Base-by-base conservation (phyloP, 257 asterid genomes). In the Nicotiana benthamiana region DNA sequence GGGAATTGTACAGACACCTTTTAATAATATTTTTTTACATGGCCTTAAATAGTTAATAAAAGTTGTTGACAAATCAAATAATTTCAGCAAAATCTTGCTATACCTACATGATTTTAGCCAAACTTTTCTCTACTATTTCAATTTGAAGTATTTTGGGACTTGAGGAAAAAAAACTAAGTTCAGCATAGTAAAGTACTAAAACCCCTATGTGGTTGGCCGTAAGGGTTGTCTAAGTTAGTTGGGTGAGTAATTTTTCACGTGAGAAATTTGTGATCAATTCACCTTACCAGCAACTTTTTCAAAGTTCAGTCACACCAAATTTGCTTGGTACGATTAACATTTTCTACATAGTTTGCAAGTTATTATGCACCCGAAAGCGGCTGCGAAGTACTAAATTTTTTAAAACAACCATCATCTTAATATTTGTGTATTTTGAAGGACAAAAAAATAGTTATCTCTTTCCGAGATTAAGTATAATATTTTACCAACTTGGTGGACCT, bases 401-500 rank as follows among this genome's bases (percentile, higher is more conserved):
- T 15, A 2, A 52, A 52, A 52, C 57, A 15, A 52, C 57, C 20
- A 15, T 52, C 20, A 52, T 16, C 57, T 52, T 52, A 40, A 68
- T 68, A 36, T 5, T 18, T 9, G 40, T n/a, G 20, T 1, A 10
- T 68, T 68, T 46, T 72, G 61, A 24, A 15, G 40, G 16, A 48
- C 0, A 24, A 13, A 74, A 24, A 43, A 12, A 3, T 20, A 46
- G 1, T 72, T 48, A 15, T 22, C 20, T 54, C 9, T 0, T 8
- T 43, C 26, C 24, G 3, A 74, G 78, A 48, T 74, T 74, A 48
- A 74, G 51, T 48, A 24, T 74, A 74, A 74, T 46, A n/a, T 24
- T 74, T 74, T 8, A 8, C 43, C 78, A 34, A 74, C 61, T 74
- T 74, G 78, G 61, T 83, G 83, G 79, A 82, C 27, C 61, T 36